phyloP scores from a whole-genome alignment of 139 green algal genomes.

The Coccomyxa sp. region DNA sequence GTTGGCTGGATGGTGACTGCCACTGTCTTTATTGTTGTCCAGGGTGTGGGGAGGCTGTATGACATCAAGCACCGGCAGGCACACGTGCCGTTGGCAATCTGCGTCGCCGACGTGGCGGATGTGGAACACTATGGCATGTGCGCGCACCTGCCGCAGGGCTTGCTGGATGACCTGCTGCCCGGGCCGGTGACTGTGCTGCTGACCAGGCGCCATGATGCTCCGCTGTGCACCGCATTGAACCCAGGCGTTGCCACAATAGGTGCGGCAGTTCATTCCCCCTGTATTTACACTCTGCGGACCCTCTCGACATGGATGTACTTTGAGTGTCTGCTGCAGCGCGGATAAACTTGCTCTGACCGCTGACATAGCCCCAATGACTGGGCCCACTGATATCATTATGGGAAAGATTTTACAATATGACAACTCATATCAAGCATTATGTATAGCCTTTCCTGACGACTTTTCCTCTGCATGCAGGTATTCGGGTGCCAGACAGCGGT shows the following conservation, averaged over 20 bases:
- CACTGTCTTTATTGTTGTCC: not conserved
- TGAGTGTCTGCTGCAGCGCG: not conserved
- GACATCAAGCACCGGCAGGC: slow-evolving; percentile 42
- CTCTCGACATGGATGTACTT: not conserved
- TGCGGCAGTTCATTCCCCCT: not conserved
- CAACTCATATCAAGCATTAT: not conserved
- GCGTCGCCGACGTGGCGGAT: slow-evolving; percentile 49
- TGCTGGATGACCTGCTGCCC: slow-evolving; percentile 63
- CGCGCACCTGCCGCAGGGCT: slow-evolving; percentile 17
- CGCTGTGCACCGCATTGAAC: slow-evolving; percentile 44
- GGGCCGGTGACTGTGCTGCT: slow-evolving; percentile 71
- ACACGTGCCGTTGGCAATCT: slow-evolving; percentile 41
- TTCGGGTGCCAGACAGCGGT: slow-evolving; percentile 56
- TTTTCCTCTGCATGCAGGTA: slow-evolving; percentile 11
- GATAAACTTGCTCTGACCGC: not conserved
- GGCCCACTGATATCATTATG: not conserved
- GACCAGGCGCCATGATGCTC: slow-evolving; percentile 21
- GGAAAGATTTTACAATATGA: not conserved
- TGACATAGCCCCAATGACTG: not conserved
- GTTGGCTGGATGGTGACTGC: not conserved
- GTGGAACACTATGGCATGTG: slow-evolving; percentile 33
- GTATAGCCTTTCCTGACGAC: not conserved
- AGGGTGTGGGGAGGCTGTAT: slow-evolving; percentile 48
- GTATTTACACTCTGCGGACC: not conserved
- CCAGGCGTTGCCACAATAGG: slow-evolving; percentile 36